Percentiles rank a stretch among this genome's conserved stretches.
Conservation (phyloP, 805 yeast genomes). For the Metschnikowia picachoensis region DNA sequence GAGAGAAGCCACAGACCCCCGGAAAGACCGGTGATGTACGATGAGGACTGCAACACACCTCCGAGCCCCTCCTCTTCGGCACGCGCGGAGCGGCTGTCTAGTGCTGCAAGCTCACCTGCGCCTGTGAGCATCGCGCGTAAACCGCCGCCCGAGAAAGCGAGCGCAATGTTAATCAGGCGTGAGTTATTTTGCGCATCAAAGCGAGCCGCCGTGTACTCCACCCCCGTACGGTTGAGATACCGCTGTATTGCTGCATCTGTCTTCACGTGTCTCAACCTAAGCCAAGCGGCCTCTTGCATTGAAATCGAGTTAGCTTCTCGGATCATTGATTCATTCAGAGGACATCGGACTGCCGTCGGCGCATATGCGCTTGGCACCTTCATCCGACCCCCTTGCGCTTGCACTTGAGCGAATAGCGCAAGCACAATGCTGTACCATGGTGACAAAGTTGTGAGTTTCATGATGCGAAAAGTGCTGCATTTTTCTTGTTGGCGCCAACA, state of each 20-base stretch:
- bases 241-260: conserved; percentile 13
- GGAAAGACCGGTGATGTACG: conserved; percentile 72
- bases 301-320: conserved; percentile 50
- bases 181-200: neutral
- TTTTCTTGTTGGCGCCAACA: too few species aligned
- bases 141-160: conserved; percentile 37
- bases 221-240: conserved; percentile 11
- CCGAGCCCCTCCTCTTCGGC: conserved; percentile 49
- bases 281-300: conserved; percentile 49
- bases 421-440: neutral
- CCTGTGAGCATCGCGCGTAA: conserved; percentile 35
- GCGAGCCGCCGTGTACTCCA: conserved; percentile 1
- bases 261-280: conserved; percentile 25
- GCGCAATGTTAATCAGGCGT: conserved; percentile 19
- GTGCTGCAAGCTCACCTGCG: conserved; percentile 18
- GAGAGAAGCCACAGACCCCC: conserved; percentile 86
- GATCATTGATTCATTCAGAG: conserved; percentile 28
- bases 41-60: conserved; percentile 66
- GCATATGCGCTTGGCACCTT: conserved; percentile 24
- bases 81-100: conserved; percentile 14
- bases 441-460: neutral
- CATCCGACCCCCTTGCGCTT: too few species aligned
- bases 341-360: conserved; percentile 58
- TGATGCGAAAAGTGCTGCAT: neutral
- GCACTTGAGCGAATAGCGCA: neutral